Evolutionary conservation across 1,139 yeast species (phyloP).

Genomic region (Taphrina pruni): DNA sequence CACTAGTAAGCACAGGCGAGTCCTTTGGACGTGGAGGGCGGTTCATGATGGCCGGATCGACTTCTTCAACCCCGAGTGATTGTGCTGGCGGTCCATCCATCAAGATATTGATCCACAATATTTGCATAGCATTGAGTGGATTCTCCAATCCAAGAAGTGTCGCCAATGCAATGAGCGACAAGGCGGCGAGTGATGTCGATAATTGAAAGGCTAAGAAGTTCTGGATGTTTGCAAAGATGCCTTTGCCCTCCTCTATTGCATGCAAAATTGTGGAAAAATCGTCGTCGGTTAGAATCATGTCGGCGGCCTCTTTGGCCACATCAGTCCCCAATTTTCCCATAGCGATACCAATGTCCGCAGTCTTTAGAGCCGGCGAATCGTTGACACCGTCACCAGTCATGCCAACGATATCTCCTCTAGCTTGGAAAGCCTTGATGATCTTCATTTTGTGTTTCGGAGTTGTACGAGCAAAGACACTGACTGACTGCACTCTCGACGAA

Average conservation of each 20-base stretch:
- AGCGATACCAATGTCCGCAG: constrained; percentile 96
- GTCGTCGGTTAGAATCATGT: constrained; percentile 95
- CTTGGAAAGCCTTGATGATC: constrained; percentile 88
- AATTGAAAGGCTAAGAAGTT: constrained; percentile 92
- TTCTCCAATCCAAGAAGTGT: constrained; percentile 87
- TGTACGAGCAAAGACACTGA: constrained; percentile 92
- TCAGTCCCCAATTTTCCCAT: constrained; percentile 98
- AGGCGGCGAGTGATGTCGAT: constrained; percentile 93
- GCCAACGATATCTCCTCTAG: constrained; percentile 93
- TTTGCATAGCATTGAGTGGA: constrained; percentile 98
- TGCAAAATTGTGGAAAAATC: constrained; percentile 89
- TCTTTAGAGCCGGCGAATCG: constrained; percentile 97
- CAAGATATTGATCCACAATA: constrained; percentile 88
- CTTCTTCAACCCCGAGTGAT: constrained; percentile 95
- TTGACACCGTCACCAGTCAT: constrained; percentile 99
- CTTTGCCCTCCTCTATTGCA: constrained; percentile 96
- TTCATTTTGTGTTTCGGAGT: constrained; percentile 94
- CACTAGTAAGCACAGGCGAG: constrained; percentile 76
- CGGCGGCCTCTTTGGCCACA: constrained; percentile 98
- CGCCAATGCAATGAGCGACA: constrained; percentile 83
- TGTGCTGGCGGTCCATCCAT: constrained; percentile 99
- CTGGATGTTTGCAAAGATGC: constrained; percentile 91
- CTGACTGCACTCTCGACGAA: constrained; percentile 74
- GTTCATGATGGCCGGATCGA: constrained; percentile 90
- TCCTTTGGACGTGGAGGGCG: constrained; percentile 89